Evolutionary conservation across 371 early-diverging fungal genomes (phyloP), one percentile per base, ranked within the genome.

Genomic region (Ordospora pajunii): DNA sequence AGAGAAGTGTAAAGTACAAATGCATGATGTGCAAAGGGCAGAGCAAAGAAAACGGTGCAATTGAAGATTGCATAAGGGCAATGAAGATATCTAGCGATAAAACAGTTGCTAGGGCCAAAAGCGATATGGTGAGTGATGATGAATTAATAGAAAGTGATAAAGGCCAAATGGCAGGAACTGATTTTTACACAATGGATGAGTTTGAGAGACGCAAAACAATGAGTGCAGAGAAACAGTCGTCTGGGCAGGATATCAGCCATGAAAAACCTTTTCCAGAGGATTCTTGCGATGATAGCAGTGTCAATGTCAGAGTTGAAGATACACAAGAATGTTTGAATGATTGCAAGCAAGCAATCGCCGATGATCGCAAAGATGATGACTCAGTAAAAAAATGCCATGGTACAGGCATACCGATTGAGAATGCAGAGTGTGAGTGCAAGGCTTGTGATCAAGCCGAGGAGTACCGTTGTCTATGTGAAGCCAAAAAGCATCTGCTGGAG

Each of bases 401-500:
- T 2, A 2, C 32, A 2, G 32, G 32, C 32, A 32, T 5, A 32
- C 5, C 5, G 32, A 32, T 32, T 32, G 32, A 2, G 32, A 32
- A 32, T 32, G 32, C 32, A 32, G 32, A 32, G 32, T 58, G 58
- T 25, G 1, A 37, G 25, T 58, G 58, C 17, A 40, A 27, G 1
- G 27, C 25, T 6, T 48, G 46, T 22, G 10, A 48, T n/a, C 22
- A 14, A 10, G 5, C 25, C 0, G 46, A 53, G 8, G 46, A 58
- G 42, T n/a, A 23, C 44, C 27, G 6, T 5, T 52, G 67, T 22
- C 49, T 67, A 14, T 17, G 0, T 14, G 19, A 71, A 32, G 49
- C 67, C 5, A 70, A 70, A 43, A 44, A 64, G 23, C n/a, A 70
- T 23, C 65, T 75, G 1, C 32, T 79, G 19, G 32, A 49, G 10